These are phyloP conservation scores for Pythium phragmiticola DNA, from an alignment of 352 stramenopile species.

Conservation along the genomic window DNA sequence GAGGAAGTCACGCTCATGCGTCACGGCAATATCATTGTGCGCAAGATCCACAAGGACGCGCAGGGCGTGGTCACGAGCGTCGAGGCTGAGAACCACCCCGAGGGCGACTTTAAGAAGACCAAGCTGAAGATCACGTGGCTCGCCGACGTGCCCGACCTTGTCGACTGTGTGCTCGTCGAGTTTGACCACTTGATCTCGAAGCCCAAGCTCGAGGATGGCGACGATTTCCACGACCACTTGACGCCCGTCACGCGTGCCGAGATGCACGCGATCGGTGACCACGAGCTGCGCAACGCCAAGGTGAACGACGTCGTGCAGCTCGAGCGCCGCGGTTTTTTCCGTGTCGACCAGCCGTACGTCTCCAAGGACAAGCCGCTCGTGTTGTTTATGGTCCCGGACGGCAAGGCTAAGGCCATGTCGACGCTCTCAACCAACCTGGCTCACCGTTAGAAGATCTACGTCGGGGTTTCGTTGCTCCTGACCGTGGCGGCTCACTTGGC, in stretches of 20 bases:
- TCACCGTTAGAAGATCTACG: slow-evolving; percentile 49
- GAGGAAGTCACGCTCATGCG: slow-evolving; percentile 98
- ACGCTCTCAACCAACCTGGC: slow-evolving; percentile 85
- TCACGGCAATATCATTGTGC: slow-evolving; percentile 93
- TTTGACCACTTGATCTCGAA: slow-evolving; percentile 99
- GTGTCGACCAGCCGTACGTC: slow-evolving; percentile 84
- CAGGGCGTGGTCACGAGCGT: slow-evolving; percentile 55
- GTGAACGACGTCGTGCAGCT: slow-evolving; percentile 97
- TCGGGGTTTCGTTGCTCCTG: no score
- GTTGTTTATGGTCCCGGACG: slow-evolving; percentile 99
- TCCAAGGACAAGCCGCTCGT: slow-evolving; percentile 90
- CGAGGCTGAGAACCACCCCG: slow-evolving; percentile 72
- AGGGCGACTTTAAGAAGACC: slow-evolving; percentile 93
- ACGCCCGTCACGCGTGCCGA: slow-evolving; percentile 95
- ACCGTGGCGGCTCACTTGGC: neutral
- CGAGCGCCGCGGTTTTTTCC: slow-evolving; percentile 98
- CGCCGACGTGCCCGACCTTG: slow-evolving; percentile 85
- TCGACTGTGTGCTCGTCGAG: slow-evolving; percentile 93
- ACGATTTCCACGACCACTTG: slow-evolving; percentile 97
- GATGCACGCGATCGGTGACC: slow-evolving; percentile 93
- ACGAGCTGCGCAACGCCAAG: slow-evolving; percentile 93
- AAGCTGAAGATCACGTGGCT: slow-evolving; percentile 98
- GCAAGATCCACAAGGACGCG: slow-evolving; percentile 62
- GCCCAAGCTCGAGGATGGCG: slow-evolving; percentile 97
- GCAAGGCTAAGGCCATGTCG: slow-evolving; percentile 92